Evolutionary conservation across 2,329 filamentous ascomycete species (phyloP).

Genomic region (Penicillium sp.): DNA sequence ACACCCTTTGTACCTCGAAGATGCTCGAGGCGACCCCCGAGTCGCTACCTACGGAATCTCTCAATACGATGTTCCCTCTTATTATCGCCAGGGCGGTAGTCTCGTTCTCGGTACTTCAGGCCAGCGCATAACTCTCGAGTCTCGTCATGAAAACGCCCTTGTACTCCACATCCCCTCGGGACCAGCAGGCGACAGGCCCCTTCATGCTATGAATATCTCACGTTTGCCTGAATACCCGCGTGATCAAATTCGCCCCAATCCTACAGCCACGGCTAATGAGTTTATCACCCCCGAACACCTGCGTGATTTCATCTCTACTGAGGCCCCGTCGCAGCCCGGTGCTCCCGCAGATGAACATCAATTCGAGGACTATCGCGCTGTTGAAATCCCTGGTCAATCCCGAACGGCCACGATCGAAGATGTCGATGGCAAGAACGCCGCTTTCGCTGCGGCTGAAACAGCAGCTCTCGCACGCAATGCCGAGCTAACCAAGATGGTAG

Average conservation of each 20-base stretch:
- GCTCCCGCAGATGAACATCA: slow-evolving; percentile 43
- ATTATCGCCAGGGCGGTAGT: slow-evolving; percentile 69
- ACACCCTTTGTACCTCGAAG: slow-evolving; percentile 56
- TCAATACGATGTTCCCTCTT: slow-evolving; percentile 69
- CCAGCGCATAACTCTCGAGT: slow-evolving; percentile 67
- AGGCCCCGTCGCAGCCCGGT: not conserved
- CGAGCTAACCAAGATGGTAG: slow-evolving; percentile 64
- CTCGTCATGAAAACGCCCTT: slow-evolving; percentile 43
- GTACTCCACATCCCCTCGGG: slow-evolving; percentile 29
- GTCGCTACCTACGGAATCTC: slow-evolving; percentile 75
- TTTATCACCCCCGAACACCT: not conserved
- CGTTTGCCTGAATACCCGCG: not conserved
- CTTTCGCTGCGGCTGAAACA: slow-evolving; percentile 43
- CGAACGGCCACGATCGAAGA: slow-evolving; percentile 49
- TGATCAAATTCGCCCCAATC: not conserved
- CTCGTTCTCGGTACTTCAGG: slow-evolving; percentile 65
- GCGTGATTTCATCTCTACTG: slow-evolving; percentile 1
- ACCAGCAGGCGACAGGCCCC: not conserved
- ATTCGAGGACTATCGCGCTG: slow-evolving; percentile 59
- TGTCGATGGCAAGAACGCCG: slow-evolving; percentile 37
- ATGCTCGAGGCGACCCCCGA: slow-evolving; percentile 74
- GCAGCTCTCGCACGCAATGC: slow-evolving; percentile 48
- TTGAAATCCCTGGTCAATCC: slow-evolving; percentile 52
- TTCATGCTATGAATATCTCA: not conserved
- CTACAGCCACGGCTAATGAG: not conserved